These are phyloP conservation scores for Rachicladosporium sp. DNA, from an alignment of 2,329 filamentous ascomycete genomes.

Conservation along the genomic window DNA sequence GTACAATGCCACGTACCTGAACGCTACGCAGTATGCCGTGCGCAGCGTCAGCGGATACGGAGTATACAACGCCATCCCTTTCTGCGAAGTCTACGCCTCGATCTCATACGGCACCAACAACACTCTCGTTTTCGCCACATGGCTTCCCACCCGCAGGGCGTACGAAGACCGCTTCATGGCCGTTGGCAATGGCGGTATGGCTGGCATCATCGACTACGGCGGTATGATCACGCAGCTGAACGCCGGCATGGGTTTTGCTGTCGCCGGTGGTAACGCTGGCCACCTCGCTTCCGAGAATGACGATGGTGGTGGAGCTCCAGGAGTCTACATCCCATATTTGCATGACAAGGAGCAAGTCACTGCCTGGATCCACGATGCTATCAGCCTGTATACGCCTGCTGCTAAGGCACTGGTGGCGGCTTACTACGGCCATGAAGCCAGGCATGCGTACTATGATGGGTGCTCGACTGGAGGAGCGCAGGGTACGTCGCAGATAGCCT, in stretches of 20 bases:
- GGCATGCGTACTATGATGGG: slow-evolving; percentile 28
- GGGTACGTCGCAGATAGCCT: slow-evolving; percentile 11
- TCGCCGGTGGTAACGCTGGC: slow-evolving; percentile 16
- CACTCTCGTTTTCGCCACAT: slow-evolving; percentile 14
- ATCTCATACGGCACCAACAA: slow-evolving; percentile 14
- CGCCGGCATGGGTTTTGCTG: slow-evolving; percentile 15
- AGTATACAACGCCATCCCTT: slow-evolving; percentile 10
- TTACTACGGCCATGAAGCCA: slow-evolving; percentile 23
- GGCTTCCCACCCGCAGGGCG: slow-evolving; percentile 13
- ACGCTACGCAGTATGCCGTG: slow-evolving; percentile 10
- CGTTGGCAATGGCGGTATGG: slow-evolving; percentile 20
- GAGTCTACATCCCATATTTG: slow-evolving; percentile 15
- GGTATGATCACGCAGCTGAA: slow-evolving; percentile 16
- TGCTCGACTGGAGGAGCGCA: slow-evolving; percentile 33
- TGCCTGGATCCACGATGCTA: slow-evolving; percentile 29
- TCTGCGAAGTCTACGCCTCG: slow-evolving; percentile 16
- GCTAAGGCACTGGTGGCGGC: slow-evolving; percentile 18
- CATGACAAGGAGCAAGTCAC: slow-evolving; percentile 16
- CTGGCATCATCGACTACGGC: slow-evolving; percentile 14
- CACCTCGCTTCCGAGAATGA: slow-evolving; percentile 17
- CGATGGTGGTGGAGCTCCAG: slow-evolving; percentile 13
- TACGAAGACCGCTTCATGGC: slow-evolving; percentile 18
- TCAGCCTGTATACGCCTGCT: slow-evolving; percentile 22
- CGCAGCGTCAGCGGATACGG: slow-evolving; percentile 10
- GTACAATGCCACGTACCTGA: slow-evolving; percentile 10